Conservation (phyloP, 768 basidiomycete genomes). For the Suillus clintonianus region DNA sequence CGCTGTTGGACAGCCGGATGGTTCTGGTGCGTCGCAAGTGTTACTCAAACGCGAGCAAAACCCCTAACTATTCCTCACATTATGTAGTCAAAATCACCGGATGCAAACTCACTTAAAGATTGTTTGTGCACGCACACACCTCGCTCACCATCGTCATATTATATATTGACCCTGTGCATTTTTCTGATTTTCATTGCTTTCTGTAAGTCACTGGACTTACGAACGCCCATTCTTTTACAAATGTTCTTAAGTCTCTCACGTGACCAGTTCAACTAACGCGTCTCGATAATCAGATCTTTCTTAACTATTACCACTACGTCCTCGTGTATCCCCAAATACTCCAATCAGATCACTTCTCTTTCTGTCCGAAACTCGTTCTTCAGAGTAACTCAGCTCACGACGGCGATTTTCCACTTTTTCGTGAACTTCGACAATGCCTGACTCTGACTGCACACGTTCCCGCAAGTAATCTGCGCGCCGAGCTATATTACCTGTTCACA, state of each 20-base stretch:
- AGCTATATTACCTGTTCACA: too few relatives aligned
- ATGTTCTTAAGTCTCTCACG: background rate
- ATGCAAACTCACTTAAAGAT: constrained; percentile 46
- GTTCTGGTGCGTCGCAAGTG: constrained; percentile 43
- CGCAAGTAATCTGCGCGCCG: background rate
- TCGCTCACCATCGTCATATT: background rate
- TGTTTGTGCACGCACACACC: background rate
- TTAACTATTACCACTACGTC: background rate
- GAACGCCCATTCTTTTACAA: background rate
- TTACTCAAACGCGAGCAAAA: background rate
- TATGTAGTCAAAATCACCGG: constrained; percentile 55
- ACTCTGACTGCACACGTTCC: background rate
- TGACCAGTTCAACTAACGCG: background rate
- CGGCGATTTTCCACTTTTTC: background rate
- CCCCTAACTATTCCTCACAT: constrained; percentile 12
- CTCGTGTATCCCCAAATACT: background rate
- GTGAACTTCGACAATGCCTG: background rate
- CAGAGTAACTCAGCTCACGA: background rate
- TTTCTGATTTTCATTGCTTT: constrained; percentile 1
- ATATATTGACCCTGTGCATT: background rate
- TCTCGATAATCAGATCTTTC: background rate
- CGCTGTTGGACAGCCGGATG: constrained; percentile 73
- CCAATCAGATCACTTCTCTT: background rate
- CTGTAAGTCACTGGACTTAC: background rate
- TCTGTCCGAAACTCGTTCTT: background rate